Evolutionary conservation across 2,329 filamentous ascomycete species (phyloP).

Genomic region (Arthrobotrys pseudoclavata): DNA sequence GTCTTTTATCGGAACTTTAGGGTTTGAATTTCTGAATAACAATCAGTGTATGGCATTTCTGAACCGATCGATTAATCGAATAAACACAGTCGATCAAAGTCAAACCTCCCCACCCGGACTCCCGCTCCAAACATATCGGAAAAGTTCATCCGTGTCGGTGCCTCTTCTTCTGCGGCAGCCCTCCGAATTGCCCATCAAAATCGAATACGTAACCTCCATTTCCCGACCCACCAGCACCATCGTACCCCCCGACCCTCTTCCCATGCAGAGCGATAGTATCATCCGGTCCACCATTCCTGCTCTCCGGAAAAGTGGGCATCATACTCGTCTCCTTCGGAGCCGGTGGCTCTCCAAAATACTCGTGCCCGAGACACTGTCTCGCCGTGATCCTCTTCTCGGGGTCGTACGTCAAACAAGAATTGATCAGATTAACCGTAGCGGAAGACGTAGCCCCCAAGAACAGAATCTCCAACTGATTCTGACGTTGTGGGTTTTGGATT

Average conservation of each 20-base stretch:
- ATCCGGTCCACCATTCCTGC: constrained; percentile 61
- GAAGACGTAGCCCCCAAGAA: constrained; percentile 63
- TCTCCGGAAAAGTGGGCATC: constrained; percentile 65
- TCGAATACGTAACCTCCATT: constrained; percentile 57
- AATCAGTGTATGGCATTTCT: no score
- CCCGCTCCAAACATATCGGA: not conserved
- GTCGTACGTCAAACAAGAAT: constrained; percentile 89
- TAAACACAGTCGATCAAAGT: not conserved
- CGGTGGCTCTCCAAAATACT: constrained; percentile 81
- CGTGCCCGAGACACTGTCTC: constrained; percentile 84
- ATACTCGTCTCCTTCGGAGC: constrained; percentile 64
- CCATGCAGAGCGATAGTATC: constrained; percentile 56
- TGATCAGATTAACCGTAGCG: constrained; percentile 75
- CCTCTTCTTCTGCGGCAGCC: constrained; percentile 58
- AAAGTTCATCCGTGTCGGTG: constrained; percentile 42
- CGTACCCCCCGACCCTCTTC: constrained; percentile 43
- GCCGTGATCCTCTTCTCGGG: constrained; percentile 89
- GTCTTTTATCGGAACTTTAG: no score
- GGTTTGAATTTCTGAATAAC: no score
- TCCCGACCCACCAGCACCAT: constrained; percentile 22
- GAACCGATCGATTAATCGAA: no score
- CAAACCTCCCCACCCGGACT: not conserved
- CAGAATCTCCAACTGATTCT: constrained; percentile 64
- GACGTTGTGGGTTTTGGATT: constrained; percentile 61
- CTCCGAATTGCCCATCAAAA: constrained; percentile 57